A percentile compares a stretch with the other conserved stretches of the same genome.
Evolutionary conservation across 257 asterid species (phyloP).

Genomic region (Lantana camara): DNA sequence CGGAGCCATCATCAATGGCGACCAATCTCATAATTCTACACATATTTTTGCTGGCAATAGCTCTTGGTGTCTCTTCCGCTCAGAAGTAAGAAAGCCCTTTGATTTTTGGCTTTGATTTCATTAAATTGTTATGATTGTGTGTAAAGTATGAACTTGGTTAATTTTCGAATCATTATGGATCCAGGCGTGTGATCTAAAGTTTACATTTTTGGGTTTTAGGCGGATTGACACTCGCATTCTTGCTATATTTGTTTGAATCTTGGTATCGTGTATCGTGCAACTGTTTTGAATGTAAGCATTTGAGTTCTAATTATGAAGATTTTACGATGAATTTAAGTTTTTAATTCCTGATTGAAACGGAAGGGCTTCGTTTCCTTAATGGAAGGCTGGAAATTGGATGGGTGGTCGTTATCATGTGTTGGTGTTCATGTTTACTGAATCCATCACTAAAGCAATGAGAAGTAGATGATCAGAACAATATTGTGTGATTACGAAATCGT

Average conservation of each 20-base stretch:
- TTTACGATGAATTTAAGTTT: neutral
- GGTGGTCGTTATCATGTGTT: neutral
- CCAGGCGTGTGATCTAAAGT: slow-evolving; percentile 8
- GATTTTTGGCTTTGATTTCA: neutral
- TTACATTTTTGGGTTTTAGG: neutral
- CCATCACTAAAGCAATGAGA: neutral
- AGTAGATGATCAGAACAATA: neutral
- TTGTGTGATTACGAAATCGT: slow-evolving; percentile 1
- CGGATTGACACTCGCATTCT: neutral
- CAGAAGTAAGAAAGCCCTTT: slow-evolving; percentile 43
- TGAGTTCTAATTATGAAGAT: neutral
- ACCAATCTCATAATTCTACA: slow-evolving; percentile 34
- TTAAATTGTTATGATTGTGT: slow-evolving; percentile 7
- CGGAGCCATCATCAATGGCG: slow-evolving; percentile 55
- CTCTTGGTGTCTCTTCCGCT: slow-evolving; percentile 33
- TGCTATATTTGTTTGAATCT: neutral
- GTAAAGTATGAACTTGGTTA: neutral
- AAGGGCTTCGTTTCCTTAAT: neutral
- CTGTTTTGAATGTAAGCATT: neutral
- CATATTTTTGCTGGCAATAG: slow-evolving; percentile 34
- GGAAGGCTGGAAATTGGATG: neutral
- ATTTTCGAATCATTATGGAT: slow-evolving; percentile 13
- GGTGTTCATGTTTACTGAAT: neutral
- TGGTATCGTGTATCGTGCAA: neutral
- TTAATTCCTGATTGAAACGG: neutral